phyloP scores from a whole-genome alignment of 805 yeast species.

The Candida loeiensis region DNA sequence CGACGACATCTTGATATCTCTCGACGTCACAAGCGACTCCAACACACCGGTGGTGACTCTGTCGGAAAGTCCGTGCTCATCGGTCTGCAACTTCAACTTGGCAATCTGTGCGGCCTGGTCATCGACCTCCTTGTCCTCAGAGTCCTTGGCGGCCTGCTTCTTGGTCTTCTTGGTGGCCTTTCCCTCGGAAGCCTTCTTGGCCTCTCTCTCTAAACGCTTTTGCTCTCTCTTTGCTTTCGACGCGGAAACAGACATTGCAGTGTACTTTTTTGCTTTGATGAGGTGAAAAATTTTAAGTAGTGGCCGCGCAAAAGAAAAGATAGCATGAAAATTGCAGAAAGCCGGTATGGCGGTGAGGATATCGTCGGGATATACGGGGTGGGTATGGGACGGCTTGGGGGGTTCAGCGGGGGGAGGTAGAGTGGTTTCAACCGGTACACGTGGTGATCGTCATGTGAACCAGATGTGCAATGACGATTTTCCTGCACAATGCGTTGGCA shows the following conservation, averaged over 20 bases:
- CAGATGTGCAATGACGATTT: too few relatives aligned
- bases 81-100: slow-evolving; percentile 88
- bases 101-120: slow-evolving; percentile 71
- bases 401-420: too few relatives aligned
- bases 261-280: background rate
- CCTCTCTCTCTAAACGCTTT: slow-evolving; percentile 67
- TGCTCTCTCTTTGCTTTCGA: slow-evolving; percentile 99
- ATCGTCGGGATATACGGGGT: too few relatives aligned
- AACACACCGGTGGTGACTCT: slow-evolving; percentile 98
- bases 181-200: slow-evolving; percentile 55
- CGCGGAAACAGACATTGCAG: slow-evolving; percentile 56
- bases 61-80: slow-evolving; percentile 90
- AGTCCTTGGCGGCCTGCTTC: slow-evolving; percentile 53
- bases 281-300: background rate
- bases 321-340: background rate
- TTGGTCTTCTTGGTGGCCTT: slow-evolving; percentile 67
- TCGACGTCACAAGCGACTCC: slow-evolving; percentile 81
- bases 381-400: too few relatives aligned
- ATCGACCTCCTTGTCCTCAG: slow-evolving; percentile 51
- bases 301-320: slow-evolving; percentile 1
- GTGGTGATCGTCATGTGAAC: too few relatives aligned
- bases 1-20: slow-evolving; percentile 90
- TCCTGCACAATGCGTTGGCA: too few relatives aligned
- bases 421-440: too few relatives aligned
- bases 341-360: too few relatives aligned